These are phyloP conservation scores for Trifolium fragiferum DNA, from an alignment of 306 rosid genomes.

Conservation along the genomic window DNA sequence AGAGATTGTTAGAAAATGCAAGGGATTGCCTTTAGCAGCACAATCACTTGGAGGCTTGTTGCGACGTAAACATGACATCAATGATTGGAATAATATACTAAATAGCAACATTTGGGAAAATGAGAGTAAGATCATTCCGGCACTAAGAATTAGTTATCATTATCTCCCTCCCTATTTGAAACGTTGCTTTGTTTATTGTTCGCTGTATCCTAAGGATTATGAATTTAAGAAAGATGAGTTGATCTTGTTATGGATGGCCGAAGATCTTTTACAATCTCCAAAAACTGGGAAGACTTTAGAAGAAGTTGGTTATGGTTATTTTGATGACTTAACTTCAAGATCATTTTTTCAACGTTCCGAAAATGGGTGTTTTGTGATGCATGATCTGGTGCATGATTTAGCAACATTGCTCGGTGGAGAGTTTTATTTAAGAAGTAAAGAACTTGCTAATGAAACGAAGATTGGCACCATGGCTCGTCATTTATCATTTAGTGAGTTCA, in stretches of 20 bases:
- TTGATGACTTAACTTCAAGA: slow-evolving; percentile 14
- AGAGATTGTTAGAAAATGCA: slow-evolving; percentile 28
- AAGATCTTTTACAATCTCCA: not conserved
- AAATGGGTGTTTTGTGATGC: not conserved
- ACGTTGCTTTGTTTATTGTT: slow-evolving; percentile 25
- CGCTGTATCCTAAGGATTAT: slow-evolving; percentile 13
- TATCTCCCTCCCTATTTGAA: slow-evolving; percentile 13
- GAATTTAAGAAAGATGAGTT: not conserved
- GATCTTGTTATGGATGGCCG: slow-evolving; percentile 22
- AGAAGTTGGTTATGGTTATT: slow-evolving; percentile 16
- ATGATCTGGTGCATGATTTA: slow-evolving; percentile 22
- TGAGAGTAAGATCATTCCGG: slow-evolving; percentile 23
- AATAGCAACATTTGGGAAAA: slow-evolving; percentile 5
- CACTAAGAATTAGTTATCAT: slow-evolving; percentile 23
- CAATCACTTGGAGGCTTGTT: slow-evolving; percentile 35
- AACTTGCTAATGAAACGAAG: not conserved
- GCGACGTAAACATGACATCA: not conserved
- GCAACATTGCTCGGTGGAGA: not conserved
- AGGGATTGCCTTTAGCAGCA: slow-evolving; percentile 47
- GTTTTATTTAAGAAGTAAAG: not conserved
- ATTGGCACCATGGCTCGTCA: not conserved
- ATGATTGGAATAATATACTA: slow-evolving; percentile 20
- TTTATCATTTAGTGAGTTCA: not conserved
- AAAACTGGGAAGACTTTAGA: not conserved
- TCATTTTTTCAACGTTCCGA: slow-evolving; percentile 2